Conservation (phyloP, 2,329 filamentous ascomycete genomes). For the Talaromyces islandicus region DNA sequence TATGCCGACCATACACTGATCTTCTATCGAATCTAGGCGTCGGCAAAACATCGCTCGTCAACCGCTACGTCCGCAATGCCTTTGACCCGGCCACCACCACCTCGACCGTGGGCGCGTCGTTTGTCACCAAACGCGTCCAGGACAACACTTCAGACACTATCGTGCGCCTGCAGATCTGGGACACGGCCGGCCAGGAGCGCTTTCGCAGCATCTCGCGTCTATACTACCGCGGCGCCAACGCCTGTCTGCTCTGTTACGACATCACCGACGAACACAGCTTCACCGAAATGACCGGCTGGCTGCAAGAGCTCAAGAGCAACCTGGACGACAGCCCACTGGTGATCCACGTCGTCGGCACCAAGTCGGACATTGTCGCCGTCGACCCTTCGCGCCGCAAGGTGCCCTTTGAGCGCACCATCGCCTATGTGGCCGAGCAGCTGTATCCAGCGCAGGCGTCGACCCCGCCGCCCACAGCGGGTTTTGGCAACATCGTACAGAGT, state of each 20-base stretch:
- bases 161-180: constrained; percentile 93
- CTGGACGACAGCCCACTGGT: constrained; percentile 60
- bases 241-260: constrained; percentile 89
- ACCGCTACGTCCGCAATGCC: constrained; percentile 43
- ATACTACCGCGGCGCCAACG: constrained; percentile 93
- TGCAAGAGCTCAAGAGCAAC: constrained; percentile 76
- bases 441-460: constrained; percentile 64
- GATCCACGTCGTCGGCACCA: constrained; percentile 91
- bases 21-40: constrained; percentile 43
- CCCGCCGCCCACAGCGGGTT: constrained; percentile 58
- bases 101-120: constrained; percentile 74
- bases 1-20: background rate
- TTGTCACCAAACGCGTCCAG: constrained; percentile 71
- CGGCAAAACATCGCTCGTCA: constrained; percentile 48
- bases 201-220: constrained; percentile 91
- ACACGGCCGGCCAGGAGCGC: constrained; percentile 90
- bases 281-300: constrained; percentile 86
- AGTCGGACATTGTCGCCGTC: constrained; percentile 80
- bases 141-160: constrained; percentile 80
- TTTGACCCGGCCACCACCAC: constrained; percentile 38
- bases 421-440: constrained; percentile 88
- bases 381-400: constrained; percentile 76
- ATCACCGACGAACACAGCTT: constrained; percentile 84
- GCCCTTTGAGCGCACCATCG: constrained; percentile 91
- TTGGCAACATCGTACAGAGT: constrained; percentile 27